Evolutionary conservation across 2,329 filamentous ascomycete species (phyloP).

Genomic region (Penicillium aurantiogriseum): DNA sequence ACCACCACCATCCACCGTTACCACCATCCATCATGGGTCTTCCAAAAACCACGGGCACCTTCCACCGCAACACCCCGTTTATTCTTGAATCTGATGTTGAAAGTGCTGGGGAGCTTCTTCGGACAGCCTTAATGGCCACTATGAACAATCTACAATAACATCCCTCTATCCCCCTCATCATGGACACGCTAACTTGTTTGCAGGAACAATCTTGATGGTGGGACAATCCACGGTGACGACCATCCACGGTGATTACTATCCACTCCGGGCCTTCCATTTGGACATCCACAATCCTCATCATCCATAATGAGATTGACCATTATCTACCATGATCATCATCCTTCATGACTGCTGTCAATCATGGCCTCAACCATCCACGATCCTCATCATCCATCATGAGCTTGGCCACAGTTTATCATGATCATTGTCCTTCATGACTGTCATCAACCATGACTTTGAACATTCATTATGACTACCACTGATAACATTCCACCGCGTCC

Average conservation of each 20-base stretch:
- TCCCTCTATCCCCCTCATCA: not conserved
- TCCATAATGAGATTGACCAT: not conserved
- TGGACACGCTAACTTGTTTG: not conserved
- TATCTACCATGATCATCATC: not conserved
- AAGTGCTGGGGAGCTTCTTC: not conserved
- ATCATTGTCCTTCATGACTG: not conserved
- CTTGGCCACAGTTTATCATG: not conserved
- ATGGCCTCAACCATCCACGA: not conserved
- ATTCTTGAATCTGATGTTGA: not conserved
- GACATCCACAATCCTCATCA: not conserved
- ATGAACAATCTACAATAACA: not conserved
- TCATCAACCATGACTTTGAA: not conserved
- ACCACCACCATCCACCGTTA: not conserved
- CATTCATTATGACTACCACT: not conserved
- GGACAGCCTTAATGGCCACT: not conserved
- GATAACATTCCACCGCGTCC: not conserved
- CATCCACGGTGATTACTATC: not conserved
- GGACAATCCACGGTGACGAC: not conserved
- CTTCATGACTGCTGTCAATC: not conserved
- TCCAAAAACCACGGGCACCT: not conserved
- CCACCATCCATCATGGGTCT: not conserved
- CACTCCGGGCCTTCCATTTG: not conserved
- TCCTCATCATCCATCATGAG: not conserved
- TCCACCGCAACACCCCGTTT: not conserved
- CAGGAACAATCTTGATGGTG: not conserved